Evolutionary conservation across 1,284 basidiomycete genomes (phyloP).

Genomic region (Ceratobasidium sp.): DNA sequence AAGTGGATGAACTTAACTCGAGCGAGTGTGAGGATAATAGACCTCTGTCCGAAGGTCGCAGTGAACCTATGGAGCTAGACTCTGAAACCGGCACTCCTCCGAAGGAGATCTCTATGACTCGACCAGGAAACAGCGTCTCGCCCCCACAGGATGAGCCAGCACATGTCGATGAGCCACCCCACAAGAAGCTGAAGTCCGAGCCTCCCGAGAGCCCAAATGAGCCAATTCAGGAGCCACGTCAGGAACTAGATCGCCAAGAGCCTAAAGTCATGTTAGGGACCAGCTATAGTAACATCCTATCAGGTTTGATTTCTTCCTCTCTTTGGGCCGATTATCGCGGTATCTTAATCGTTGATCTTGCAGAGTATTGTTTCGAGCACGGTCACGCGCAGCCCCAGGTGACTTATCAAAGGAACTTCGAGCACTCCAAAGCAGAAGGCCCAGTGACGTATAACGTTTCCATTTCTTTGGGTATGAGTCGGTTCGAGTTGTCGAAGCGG

Average conservation of each 20-base stretch:
- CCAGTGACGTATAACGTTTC: constrained; percentile 16
- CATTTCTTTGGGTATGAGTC: background rate
- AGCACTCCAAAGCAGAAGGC: background rate
- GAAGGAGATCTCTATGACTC: background rate
- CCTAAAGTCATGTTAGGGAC: background rate
- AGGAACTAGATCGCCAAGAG: background rate
- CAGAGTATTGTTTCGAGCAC: constrained; percentile 13
- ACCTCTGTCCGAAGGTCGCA: background rate
- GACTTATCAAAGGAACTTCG: constrained; percentile 17
- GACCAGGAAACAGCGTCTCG: constrained; percentile 1
- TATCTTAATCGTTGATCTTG: background rate
- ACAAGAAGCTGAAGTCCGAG: constrained; percentile 22
- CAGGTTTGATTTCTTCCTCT: constrained; percentile 5
- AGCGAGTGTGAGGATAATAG: background rate
- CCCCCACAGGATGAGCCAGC: background rate
- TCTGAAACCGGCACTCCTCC: background rate
- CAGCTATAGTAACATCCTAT: constrained; percentile 17
- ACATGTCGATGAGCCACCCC: constrained; percentile 10
- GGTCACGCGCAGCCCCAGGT: constrained; percentile 24
- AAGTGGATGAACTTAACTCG: background rate
- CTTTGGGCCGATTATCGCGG: background rate
- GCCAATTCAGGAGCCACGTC: background rate
- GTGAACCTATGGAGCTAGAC: constrained; percentile 31
- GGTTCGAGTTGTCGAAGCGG: constrained; percentile 25
- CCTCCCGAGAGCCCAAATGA: background rate